These are phyloP conservation scores for Peniophora sp. DNA, from an alignment of 1,284 basidiomycete species.

Conservation along the genomic window DNA sequence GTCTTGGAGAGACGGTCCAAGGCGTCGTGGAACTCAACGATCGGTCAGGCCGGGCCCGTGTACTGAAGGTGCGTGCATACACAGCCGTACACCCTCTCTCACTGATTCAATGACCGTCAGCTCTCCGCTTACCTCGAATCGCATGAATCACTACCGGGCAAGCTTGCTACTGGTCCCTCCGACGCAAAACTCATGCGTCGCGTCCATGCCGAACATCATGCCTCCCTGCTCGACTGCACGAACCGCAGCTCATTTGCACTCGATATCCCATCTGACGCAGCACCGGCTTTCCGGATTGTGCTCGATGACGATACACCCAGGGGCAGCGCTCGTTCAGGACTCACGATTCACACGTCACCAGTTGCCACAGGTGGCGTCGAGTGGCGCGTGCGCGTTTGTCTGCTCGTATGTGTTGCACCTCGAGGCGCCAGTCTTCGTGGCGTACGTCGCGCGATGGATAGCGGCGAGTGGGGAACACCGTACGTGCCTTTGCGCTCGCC, in stretches of 20 bases:
- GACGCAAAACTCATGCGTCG: slow-evolving; percentile 39
- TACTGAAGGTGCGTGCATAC: slow-evolving; percentile 56
- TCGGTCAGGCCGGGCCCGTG: slow-evolving; percentile 45
- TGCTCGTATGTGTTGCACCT: slow-evolving; percentile 67
- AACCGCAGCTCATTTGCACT: slow-evolving; percentile 76
- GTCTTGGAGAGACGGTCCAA: slow-evolving; percentile 83
- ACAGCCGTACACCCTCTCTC: not conserved
- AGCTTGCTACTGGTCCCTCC: slow-evolving; percentile 33
- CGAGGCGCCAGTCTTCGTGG: slow-evolving; percentile 48
- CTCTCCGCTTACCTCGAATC: slow-evolving; percentile 81
- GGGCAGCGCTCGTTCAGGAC: not conserved
- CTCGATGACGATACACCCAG: slow-evolving; percentile 23
- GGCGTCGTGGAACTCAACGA: slow-evolving; percentile 85
- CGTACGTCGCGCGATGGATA: slow-evolving; percentile 45
- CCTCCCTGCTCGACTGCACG: slow-evolving; percentile 63
- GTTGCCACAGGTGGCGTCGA: slow-evolving; percentile 59
- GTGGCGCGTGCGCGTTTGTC: slow-evolving; percentile 78
- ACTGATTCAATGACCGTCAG: slow-evolving; percentile 26
- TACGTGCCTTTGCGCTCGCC: slow-evolving; percentile 59
- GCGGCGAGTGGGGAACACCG: slow-evolving; percentile 61
- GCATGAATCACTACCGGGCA: slow-evolving; percentile 70
- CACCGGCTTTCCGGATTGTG: slow-evolving; percentile 68
- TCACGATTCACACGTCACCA: slow-evolving; percentile 4
- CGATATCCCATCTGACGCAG: slow-evolving; percentile 84
- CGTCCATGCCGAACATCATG: slow-evolving; percentile 78